Evolutionary conservation across 208 protist species (phyloP), one percentile per base, ranked within the genome.

Genomic region (Borovskyia barvae): DNA sequence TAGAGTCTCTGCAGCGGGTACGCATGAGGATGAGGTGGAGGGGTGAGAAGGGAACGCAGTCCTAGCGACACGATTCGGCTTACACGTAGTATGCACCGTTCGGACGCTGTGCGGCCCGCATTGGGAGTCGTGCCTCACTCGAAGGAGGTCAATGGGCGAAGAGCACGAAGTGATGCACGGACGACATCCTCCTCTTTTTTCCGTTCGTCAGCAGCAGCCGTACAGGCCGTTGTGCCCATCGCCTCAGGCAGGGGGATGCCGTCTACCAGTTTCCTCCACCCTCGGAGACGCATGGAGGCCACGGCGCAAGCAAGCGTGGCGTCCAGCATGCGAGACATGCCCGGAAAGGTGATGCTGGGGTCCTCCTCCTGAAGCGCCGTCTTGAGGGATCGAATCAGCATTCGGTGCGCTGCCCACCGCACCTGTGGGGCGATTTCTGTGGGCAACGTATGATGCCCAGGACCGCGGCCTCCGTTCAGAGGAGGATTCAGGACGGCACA

Each of bases 141-240:
- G 37, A 66, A 72, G 19, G 74, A 80, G 17, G 74, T 80, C 25
- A 80, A 40, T 0, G 74, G 74, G 20, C 62, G 52, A 22, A 68
- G 51, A 43, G 61, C 57, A 14, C 15, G 19, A 9, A 67, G 14
- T 7, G 39, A 33, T 19, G 40, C 19, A 3, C 28, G 32, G 19
- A 52, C 28, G 36, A 17, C 33, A 11, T 54, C 48, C 24, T 49
- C 29, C 14, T 50, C n/a, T 15, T 19, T 35, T 24, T 30, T 22
- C 17, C 35, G 5, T 12, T 30, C 35, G 9, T 49, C 24, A 12
- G 0, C 5, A 7, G n/a, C n/a, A n/a, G n/a, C n/a, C n/a, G n/a
- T n/a, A n/a, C n/a, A n/a, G n/a, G n/a, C n/a, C n/a, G 6, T 45
- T 3, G 26, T 24, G 7, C 15, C 52, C 1, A 26, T 45, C 2